Conservation (phyloP, 2,329 filamentous ascomycete genomes). For the Conoideocrella luteorostrata region DNA sequence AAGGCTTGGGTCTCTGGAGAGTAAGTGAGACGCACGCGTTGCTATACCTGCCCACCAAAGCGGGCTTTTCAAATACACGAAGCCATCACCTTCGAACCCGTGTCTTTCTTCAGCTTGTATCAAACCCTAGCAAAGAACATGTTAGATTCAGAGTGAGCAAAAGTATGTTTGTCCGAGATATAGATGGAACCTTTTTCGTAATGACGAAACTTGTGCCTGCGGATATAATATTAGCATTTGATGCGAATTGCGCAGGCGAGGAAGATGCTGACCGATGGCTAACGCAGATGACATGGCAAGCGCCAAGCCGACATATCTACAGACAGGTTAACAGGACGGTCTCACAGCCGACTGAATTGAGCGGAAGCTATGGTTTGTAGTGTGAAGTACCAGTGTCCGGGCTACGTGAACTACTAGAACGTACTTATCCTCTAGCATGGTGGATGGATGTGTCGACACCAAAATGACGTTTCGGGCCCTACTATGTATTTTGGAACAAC, state of each 20-base stretch:
- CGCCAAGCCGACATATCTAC: constrained; percentile 69
- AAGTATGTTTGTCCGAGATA: no score
- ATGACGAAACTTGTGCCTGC: constrained; percentile 95
- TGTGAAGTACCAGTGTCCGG: neutral
- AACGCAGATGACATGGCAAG: constrained; percentile 69
- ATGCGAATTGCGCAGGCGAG: neutral
- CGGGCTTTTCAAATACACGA: constrained; percentile 88
- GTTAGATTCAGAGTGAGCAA: neutral
- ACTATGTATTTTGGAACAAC: neutral
- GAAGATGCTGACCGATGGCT: constrained; percentile 61
- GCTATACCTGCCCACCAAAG: constrained; percentile 95
- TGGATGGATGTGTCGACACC: constrained; percentile 10
- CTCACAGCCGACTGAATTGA: no score
- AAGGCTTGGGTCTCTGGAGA: neutral
- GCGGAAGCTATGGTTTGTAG: neutral
- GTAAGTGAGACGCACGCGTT: constrained; percentile 56
- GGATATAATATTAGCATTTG: constrained; percentile 14
- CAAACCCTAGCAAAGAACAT: constrained; percentile 56
- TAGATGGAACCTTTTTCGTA: constrained; percentile 97
- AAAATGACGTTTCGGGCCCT: neutral
- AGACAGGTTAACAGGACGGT: neutral
- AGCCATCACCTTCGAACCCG: constrained; percentile 95
- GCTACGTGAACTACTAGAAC: constrained; percentile 16
- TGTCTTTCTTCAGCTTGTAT: constrained; percentile 86
- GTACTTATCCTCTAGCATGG: constrained; percentile 35